A percentile compares a stretch with the other conserved stretches of the same genome.
phyloP scores from a whole-genome alignment of 1,284 basidiomycete species.

The Puccinia triticina region DNA sequence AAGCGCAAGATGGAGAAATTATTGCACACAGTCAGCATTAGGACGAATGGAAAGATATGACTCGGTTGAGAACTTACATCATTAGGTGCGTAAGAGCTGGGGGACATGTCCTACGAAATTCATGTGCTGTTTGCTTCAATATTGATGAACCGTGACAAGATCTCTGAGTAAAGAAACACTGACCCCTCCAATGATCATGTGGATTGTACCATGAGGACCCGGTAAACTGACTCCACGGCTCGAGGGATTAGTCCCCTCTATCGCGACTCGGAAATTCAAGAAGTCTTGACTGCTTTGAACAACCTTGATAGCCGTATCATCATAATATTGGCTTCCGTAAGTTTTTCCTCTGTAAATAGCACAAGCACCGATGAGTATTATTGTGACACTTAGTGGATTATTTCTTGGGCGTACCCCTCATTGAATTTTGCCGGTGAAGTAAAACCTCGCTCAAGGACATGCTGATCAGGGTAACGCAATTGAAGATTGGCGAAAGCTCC shows the following conservation, averaged over 20 bases:
- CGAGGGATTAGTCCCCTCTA: constrained; percentile 40
- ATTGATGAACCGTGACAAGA: background rate
- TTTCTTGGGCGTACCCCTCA: background rate
- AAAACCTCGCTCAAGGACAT: constrained; percentile 38
- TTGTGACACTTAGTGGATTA: background rate
- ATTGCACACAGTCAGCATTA: background rate
- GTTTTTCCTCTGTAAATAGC: background rate
- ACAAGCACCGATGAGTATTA: background rate
- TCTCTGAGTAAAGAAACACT: background rate
- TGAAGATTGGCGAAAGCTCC: constrained; percentile 44
- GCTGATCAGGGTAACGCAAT: constrained; percentile 30
- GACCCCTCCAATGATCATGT: constrained; percentile 45
- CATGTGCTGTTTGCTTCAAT: background rate
- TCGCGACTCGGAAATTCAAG: constrained; percentile 42
- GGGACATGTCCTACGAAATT: constrained; percentile 41
- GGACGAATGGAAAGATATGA: background rate
- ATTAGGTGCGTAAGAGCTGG: constrained; percentile 44
- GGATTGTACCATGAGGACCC: constrained; percentile 45
- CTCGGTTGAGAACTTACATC: constrained; percentile 20
- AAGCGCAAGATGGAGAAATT: background rate
- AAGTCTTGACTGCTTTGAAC: constrained; percentile 38
- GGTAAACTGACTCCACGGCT: constrained; percentile 9
- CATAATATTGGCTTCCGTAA: constrained; percentile 43
- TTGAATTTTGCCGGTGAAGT: constrained; percentile 34
- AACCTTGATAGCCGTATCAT: constrained; percentile 24